Evolutionary conservation across 495 filamentous ascomycete species (phyloP).

Genomic region (Trichocladium uniseriatum): DNA sequence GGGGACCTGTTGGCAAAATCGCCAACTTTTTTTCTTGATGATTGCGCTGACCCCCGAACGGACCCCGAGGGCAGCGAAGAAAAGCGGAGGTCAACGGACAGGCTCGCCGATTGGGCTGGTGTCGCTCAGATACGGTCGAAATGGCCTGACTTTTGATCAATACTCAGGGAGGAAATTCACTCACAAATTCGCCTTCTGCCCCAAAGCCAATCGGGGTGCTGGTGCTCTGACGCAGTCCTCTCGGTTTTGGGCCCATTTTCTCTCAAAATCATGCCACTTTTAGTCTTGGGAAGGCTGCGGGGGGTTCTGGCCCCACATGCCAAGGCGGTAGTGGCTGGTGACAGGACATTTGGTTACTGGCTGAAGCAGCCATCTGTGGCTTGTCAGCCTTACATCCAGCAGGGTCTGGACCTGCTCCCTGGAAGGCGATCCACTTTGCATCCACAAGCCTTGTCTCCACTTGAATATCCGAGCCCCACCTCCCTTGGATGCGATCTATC

Average conservation of each 20-base stretch:
- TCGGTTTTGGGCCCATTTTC: conserved; percentile 26
- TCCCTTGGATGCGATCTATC: too few species aligned
- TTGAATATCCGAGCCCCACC: too few species aligned
- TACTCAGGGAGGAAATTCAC: conserved; percentile 11
- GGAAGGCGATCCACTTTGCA: not conserved
- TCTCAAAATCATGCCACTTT: conserved; percentile 30
- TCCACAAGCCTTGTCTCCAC: not conserved
- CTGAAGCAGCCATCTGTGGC: conserved; percentile 2
- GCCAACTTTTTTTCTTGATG: not conserved
- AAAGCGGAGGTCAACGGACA: not conserved
- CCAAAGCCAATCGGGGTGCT: conserved; percentile 22
- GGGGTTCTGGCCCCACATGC: conserved; percentile 11
- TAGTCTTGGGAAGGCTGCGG: conserved; percentile 19
- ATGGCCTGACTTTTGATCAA: conserved; percentile 29
- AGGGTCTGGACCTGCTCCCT: conserved; percentile 14
- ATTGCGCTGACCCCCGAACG: not conserved
- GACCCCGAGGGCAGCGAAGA: conserved; percentile 2
- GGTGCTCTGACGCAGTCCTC: conserved; percentile 22
- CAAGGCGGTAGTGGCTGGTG: conserved; percentile 28
- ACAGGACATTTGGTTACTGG: conserved; percentile 12
- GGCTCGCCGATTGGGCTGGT: conserved; percentile 12
- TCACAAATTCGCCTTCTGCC: conserved; percentile 1
- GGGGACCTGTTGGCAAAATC: not conserved
- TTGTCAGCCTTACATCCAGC: conserved; percentile 19
- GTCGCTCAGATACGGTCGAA: conserved; percentile 6